Evolutionary conservation across 805 yeast species (phyloP), one percentile per base, ranked within the genome.

Genomic region (Zygosaccharomyces kombuchaensis): DNA sequence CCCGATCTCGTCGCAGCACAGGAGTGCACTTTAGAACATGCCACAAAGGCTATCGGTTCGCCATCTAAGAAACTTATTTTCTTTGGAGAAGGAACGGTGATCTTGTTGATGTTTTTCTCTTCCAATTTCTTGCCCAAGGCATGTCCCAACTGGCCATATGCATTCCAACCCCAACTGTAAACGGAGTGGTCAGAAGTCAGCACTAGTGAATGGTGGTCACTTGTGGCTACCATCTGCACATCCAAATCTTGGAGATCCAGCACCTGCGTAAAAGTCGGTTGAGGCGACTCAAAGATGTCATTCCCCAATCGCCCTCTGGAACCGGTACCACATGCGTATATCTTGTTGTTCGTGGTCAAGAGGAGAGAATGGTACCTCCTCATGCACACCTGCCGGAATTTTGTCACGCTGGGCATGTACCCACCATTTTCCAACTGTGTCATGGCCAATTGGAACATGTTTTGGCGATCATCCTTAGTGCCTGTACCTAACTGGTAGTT

Each of bases 151-250:
- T 86, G 95, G n/a, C 75, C 76, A 59, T 63, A 74, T 13, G 73
- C 69, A 56, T 87, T 87, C 49, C 79, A 72, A 0, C 97, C 97
- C 95, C 96, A 90, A 0, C 89, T 65, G 50, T 72, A 84, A 1
- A 87, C 68, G n/a, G 74, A 73, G 31, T 80, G 80, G 12, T 64
- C 53, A 0, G 66, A 56, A 0, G 84, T 75, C 16, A 85, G 54
- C 0, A 76, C 83, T 8, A 88, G 55, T 0, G 87, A 69, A 58
- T 87, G 96, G 55, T 84, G 84, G 54, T 80, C 78, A 43, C 88
- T 80, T 0, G 81, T 60, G 1, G 76, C 77, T 1, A 80, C 66
- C 22, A 60, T 57, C 1, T 66, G 46, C 2, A 70, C 60, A 2
- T 57, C 56, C 1, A 70, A 59, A 22, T 59, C 64, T 6, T 63